Evolutionary conservation across 1,139 yeast genomes (phyloP).

Genomic region (Saccharomyces hybrid): DNA sequence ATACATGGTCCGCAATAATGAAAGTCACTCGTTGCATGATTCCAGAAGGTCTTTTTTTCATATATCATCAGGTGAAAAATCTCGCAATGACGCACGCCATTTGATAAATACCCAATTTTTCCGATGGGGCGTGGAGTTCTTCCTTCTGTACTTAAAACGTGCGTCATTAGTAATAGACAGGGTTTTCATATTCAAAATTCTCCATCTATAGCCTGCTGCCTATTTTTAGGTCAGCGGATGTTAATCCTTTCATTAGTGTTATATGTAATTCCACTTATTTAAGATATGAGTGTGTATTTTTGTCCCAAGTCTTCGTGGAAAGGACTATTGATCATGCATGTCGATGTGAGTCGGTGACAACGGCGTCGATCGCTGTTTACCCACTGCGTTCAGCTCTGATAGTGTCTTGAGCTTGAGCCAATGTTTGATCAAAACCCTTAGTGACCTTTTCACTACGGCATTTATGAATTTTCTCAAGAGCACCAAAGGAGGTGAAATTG

Average conservation of each 20-base stretch:
- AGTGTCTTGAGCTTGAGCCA: conserved; percentile 65
- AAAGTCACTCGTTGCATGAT: neutral
- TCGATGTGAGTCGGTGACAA: conserved; percentile 45
- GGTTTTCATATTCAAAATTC: no score
- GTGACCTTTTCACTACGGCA: conserved; percentile 59
- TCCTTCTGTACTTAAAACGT: no score
- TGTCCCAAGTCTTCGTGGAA: no score
- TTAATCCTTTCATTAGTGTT: neutral
- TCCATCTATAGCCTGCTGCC: neutral
- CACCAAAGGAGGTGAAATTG: conserved; percentile 57
- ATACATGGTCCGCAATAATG: neutral
- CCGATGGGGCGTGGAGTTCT: no score
- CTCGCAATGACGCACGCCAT: neutral
- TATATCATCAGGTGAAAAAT: neutral
- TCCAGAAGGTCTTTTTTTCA: neutral
- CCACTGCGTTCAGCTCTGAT: conserved; percentile 59
- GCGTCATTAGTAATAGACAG: no score
- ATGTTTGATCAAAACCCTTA: conserved; percentile 65
- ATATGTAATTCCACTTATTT: neutral
- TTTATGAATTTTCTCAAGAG: conserved; percentile 47
- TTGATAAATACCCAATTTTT: neutral
- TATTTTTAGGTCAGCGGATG: neutral
- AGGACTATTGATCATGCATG: conserved; percentile 35
- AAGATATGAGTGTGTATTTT: no score
- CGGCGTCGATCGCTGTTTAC: conserved; percentile 52